These are phyloP conservation scores for Penicillium macrosclerotiorum DNA, from an alignment of 495 filamentous ascomycete species.

Conservation along the genomic window DNA sequence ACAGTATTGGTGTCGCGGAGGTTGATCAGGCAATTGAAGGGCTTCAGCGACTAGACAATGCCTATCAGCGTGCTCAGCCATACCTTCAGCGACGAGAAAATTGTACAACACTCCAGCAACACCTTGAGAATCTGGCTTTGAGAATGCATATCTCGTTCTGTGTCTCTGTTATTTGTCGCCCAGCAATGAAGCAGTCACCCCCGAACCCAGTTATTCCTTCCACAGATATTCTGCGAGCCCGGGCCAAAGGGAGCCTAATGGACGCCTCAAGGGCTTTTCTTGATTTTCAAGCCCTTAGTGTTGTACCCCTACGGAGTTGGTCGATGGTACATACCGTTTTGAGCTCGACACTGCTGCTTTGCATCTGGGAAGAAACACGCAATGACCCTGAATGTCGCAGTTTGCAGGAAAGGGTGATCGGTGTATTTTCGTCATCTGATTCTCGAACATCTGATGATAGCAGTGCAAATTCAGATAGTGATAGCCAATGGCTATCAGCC, in stretches of 20 bases:
- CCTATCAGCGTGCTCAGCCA: slow-evolving; percentile 17
- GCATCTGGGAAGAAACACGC: slow-evolving; percentile 39
- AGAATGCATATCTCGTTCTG: slow-evolving; percentile 34
- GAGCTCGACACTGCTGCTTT: slow-evolving; percentile 37
- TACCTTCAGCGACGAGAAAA: slow-evolving; percentile 21
- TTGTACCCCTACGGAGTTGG: slow-evolving; percentile 35
- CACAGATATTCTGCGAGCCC: slow-evolving; percentile 16
- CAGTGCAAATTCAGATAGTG: slow-evolving; percentile 7
- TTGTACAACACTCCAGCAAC: slow-evolving; percentile 32
- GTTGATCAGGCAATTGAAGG: slow-evolving; percentile 16
- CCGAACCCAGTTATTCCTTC: slow-evolving; percentile 1
- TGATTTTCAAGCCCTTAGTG: slow-evolving; percentile 33
- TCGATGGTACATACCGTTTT: slow-evolving; percentile 41
- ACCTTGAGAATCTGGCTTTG: slow-evolving; percentile 35
- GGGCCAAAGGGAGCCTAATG: slow-evolving; percentile 30
- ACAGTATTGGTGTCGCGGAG: slow-evolving; percentile 6
- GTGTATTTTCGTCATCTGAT: slow-evolving; percentile 30
- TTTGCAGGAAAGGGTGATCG: slow-evolving; percentile 34
- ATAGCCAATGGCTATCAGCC: slow-evolving; percentile 34
- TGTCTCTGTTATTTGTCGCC: slow-evolving; percentile 32
- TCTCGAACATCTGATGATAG: slow-evolving; percentile 13
- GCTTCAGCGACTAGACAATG: slow-evolving; percentile 22
- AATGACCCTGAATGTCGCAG: slow-evolving; percentile 32
- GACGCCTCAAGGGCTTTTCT: slow-evolving; percentile 34
- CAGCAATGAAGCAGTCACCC: slow-evolving; percentile 28